Evolutionary conservation across 2,329 filamentous ascomycete genomes (phyloP).

Genomic region (Ophiostoma himal-ulmi): DNA sequence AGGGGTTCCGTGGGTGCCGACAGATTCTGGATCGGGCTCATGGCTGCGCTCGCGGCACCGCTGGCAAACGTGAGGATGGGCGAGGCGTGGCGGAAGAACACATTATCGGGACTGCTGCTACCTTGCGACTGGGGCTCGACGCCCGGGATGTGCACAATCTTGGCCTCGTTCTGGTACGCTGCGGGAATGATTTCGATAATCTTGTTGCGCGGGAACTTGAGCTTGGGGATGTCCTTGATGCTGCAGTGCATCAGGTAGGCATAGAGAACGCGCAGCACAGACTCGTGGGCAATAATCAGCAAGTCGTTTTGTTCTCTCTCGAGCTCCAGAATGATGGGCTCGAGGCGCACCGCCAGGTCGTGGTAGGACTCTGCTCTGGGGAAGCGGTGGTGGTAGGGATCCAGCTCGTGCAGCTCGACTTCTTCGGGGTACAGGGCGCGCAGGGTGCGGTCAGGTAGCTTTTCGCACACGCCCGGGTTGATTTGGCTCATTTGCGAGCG

Average conservation of each 20-base stretch:
- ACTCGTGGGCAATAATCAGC: slow-evolving; percentile 97
- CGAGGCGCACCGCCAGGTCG: slow-evolving; percentile 92
- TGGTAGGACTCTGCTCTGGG: slow-evolving; percentile 97
- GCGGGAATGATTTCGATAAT: slow-evolving; percentile 99
- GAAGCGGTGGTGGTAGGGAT: slow-evolving; percentile 96
- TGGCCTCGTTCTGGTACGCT: slow-evolving; percentile 93
- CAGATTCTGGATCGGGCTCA: slow-evolving; percentile 45
- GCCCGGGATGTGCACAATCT: slow-evolving; percentile 76
- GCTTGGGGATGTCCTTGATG: slow-evolving; percentile 83
- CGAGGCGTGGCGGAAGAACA: slow-evolving; percentile 58
- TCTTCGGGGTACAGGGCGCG: slow-evolving; percentile 81
- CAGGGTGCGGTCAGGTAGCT: slow-evolving; percentile 78
- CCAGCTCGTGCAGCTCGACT: slow-evolving; percentile 82
- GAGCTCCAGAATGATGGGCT: slow-evolving; percentile 94
- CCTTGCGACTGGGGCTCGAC: slow-evolving; percentile 37
- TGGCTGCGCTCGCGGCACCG: slow-evolving; percentile 47
- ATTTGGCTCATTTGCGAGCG: slow-evolving; percentile 95
- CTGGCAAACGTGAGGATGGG: slow-evolving; percentile 74
- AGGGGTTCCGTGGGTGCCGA: slow-evolving; percentile 42
- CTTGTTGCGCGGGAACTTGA: slow-evolving; percentile 91
- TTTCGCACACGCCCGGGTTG: slow-evolving; percentile 93
- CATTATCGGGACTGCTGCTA: slow-evolving; percentile 25
- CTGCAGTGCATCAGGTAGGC: slow-evolving; percentile 98
- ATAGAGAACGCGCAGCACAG: slow-evolving; percentile 92
- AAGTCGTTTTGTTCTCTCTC: slow-evolving; percentile 96